Evolutionary conservation across 2,329 filamentous ascomycete species (phyloP), one percentile per base, ranked within the genome.

Genomic region (Lasiodiplodia citricola): DNA sequence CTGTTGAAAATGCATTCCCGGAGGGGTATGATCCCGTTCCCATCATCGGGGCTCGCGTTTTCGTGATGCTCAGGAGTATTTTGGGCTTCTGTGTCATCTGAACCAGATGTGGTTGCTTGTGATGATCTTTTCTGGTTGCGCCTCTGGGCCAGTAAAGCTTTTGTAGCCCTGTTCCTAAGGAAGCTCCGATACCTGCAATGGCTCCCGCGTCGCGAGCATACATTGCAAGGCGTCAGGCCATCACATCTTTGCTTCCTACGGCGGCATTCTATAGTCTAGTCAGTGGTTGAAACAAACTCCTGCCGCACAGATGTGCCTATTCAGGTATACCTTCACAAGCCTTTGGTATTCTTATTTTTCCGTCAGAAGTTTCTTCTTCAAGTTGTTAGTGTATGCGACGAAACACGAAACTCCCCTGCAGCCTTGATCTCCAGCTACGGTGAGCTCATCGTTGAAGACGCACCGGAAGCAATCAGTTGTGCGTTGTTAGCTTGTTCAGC

Each of bases 211-310:
- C 16, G 18, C 2, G 47, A 23, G 35, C 66, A 68, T 3, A 68
- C 21, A 18, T 62, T 62, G 56, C 66, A 68, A 41, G 66, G 66
- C n/a, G 31, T 63, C 47, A 54, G 3, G 2, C 66, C 66, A 25
- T 68, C 47, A 13, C 66, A 68, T 47, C 28, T 62, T 25, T 68
- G 66, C n/a, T 68, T 68, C 10, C 66, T 38, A n/a, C 55, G 55
- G 28, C 66, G 66, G 18, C 66, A 68, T 56, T 66, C 63, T 66
- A 18, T 4, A 10, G 14, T 10, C 4, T 2, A 13, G 21, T 50
- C 21, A 63, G 58, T 8, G 10, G 2, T 25, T 25, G 5, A 38
- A 21, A n/a, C 2, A 8, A n/a, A 11, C 23, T 13, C 8, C 31
- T 35, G 31, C 10, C 8, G 3, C 23, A 18, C 2, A 4, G 16